These are phyloP conservation scores for Botrytis tulipae DNA, from an alignment of 2,329 filamentous ascomycete genomes.

Conservation along the genomic window DNA sequence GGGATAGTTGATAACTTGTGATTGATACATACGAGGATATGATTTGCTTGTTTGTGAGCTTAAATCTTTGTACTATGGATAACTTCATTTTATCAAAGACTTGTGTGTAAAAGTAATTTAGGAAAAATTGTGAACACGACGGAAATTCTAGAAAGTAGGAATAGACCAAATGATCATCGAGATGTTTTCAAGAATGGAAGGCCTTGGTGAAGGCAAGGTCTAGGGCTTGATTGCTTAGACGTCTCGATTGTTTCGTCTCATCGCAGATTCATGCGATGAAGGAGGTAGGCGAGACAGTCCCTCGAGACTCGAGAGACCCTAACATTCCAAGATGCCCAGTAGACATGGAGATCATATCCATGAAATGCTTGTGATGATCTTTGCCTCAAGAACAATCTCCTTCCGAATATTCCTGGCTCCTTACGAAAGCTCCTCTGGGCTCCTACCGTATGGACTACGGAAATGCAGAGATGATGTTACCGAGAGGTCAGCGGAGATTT, in stretches of 20 bases:
- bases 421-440: background rate
- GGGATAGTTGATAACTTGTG: background rate
- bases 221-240: background rate
- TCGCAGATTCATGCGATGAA: background rate
- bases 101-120: background rate
- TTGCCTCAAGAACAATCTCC: background rate
- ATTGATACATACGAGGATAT: constrained; percentile 5
- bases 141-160: background rate
- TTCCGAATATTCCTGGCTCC: constrained; percentile 1
- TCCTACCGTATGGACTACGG: background rate
- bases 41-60: constrained; percentile 6
- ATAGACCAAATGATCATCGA: background rate
- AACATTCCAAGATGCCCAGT: background rate
- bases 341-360: background rate
- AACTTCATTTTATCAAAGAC: background rate
- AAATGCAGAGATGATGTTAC: background rate
- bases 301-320: background rate
- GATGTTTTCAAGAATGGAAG: background rate
- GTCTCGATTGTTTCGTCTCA: background rate
- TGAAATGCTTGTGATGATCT: constrained; percentile 11
- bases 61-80: constrained; percentile 3
- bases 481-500: constrained; percentile 1
- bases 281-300: background rate
- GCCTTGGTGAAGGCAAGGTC: background rate
- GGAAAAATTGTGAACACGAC: background rate